Conservation (phyloP, 495 filamentous ascomycete genomes). For the Neurospora sp. region DNA sequence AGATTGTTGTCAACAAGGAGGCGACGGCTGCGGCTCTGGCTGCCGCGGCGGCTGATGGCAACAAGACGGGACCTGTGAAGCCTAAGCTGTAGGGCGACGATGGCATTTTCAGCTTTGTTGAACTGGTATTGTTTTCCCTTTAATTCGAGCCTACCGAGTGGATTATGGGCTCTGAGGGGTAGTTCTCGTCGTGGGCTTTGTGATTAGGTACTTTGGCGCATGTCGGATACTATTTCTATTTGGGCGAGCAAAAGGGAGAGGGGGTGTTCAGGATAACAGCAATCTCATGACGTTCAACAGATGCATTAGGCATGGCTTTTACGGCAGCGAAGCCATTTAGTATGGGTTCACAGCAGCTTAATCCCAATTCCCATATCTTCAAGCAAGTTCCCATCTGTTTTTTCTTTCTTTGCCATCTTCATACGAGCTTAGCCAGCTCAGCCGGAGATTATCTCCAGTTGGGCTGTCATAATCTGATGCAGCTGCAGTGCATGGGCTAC, state of each 20-base stretch:
- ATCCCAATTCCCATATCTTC: background rate
- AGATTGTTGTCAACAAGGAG: slow-evolving; percentile 74
- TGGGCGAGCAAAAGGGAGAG: background rate
- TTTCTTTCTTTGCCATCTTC: background rate
- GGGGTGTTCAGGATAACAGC: background rate
- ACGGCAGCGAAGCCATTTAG: background rate
- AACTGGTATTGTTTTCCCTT: background rate
- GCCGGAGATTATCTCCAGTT: background rate
- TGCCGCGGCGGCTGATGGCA: background rate
- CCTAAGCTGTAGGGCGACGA: slow-evolving; percentile 26
- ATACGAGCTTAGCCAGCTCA: background rate
- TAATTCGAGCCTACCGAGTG: background rate
- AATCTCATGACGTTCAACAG: background rate
- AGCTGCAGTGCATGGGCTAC: background rate
- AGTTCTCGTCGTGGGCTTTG: background rate
- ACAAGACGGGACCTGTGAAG: slow-evolving; percentile 34
- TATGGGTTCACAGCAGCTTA: background rate
- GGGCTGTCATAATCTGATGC: background rate
- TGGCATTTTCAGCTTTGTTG: background rate
- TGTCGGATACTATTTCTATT: background rate
- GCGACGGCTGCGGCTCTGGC: slow-evolving; percentile 52
- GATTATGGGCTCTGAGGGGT: background rate
- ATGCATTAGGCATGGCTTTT: background rate
- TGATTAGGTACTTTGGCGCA: background rate
- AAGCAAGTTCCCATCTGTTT: background rate